Conservation (phyloP, 192 early-diverging fungal species). For the Fimicolochytrium jonesii region DNA sequence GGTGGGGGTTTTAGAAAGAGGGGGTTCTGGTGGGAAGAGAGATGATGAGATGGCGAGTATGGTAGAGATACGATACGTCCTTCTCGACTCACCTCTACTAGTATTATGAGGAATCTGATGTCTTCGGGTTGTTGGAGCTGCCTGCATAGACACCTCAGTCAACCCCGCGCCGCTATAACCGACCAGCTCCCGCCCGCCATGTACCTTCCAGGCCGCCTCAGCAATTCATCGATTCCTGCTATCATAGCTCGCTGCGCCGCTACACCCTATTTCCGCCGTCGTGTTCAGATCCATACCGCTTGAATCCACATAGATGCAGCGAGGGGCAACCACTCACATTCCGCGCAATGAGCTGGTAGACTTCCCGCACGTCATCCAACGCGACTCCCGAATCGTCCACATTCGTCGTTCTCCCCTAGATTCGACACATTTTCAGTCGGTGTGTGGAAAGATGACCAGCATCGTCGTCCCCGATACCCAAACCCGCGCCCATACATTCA, state of each 20-base stretch:
- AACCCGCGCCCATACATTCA: conserved; percentile 1
- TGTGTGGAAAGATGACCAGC: background rate
- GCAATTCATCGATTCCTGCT: conserved; percentile 31
- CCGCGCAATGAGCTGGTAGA: conserved; percentile 29
- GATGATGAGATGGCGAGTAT: background rate
- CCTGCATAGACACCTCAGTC: conserved; percentile 9
- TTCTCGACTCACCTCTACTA: conserved; percentile 66
- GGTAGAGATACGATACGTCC: background rate
- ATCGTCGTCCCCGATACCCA: background rate
- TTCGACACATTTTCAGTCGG: background rate
- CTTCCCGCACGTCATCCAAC: conserved; percentile 26
- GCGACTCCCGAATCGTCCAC: conserved; percentile 29
- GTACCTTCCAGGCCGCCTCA: conserved; percentile 44
- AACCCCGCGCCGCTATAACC: background rate
- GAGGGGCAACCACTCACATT: conserved; percentile 24
- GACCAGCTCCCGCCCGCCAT: background rate
- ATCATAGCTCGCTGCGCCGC: conserved; percentile 33
- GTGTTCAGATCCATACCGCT: background rate
- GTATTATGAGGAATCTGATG: conserved; percentile 77
- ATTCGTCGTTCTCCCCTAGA: conserved; percentile 14
- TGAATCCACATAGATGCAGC: background rate
- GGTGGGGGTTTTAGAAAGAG: conserved; percentile 71
- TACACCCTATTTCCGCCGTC: conserved; percentile 2
- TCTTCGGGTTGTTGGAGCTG: conserved; percentile 43
- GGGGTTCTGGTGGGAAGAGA: conserved; percentile 69